These are phyloP conservation scores for Tuctoria greenei DNA, from an alignment of 176 grass and related monocot species.

Conservation along the genomic window DNA sequence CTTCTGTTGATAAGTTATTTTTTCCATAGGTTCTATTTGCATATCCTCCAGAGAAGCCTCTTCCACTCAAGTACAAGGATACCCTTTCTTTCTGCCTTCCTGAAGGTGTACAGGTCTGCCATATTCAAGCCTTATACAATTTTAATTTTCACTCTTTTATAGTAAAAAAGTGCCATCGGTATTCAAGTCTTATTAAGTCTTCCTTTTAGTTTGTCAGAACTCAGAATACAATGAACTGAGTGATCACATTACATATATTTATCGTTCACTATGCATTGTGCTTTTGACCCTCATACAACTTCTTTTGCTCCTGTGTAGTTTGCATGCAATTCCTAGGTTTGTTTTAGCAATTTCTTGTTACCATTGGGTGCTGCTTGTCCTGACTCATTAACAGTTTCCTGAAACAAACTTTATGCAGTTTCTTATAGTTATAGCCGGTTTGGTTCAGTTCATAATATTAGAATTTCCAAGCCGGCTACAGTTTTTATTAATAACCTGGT, in stretches of 20 bases:
- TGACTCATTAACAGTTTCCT: background rate
- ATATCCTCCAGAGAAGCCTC: constrained; percentile 83
- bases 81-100: constrained; percentile 97
- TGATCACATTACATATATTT: background rate
- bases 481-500: too few relatives aligned
- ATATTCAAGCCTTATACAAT: constrained; percentile 6
- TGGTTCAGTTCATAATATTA: constrained; percentile 29
- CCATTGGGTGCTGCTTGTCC: background rate
- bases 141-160: constrained; percentile 3
- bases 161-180: constrained; percentile 14
- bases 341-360: background rate
- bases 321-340: background rate
- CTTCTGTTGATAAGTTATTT: constrained; percentile 32
- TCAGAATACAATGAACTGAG: background rate
- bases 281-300: background rate
- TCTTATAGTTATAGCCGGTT: background rate
- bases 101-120: constrained; percentile 81
- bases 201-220: constrained; percentile 13
- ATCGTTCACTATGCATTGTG: background rate
- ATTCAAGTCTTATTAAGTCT: background rate
- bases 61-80: constrained; percentile 96
- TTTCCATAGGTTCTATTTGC: constrained; percentile 81
- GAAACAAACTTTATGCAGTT: background rate
- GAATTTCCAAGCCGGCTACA: background rate
- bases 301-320: background rate